Evolutionary conservation across 176 grass and related monocot species (phyloP), one percentile per base, ranked within the genome.

Genomic region (Carex myosuroides): DNA sequence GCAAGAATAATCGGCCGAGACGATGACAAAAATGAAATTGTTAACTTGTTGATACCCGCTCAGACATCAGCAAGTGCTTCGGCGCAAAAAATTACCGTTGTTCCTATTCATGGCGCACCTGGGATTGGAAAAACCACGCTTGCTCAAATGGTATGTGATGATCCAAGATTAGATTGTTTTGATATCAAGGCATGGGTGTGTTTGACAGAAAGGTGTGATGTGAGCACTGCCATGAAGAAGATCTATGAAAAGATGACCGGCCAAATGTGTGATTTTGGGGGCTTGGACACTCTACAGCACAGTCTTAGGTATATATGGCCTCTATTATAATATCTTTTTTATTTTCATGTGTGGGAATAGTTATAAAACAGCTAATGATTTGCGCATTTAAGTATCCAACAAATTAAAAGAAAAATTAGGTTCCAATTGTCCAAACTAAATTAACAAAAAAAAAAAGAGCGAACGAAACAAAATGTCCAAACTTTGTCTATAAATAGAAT

Each of bases 51-150:
- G 59, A 82, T 58, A 29, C 14, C 61, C 0, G 54, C 63, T 78
- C 7, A 20, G 59, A 21, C 5, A 60, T 53, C 20, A 4, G 20
- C 13, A 41, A 37, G n/a, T 16, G 30, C 8, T 6, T 52, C 67
- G 24, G 21, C 3, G 0, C 20, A 48, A 55, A 3, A 18, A 18
- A 54, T 76, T 1, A 67, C 84, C 1, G 87, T 89, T 13, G 78
- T 92, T 57, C 48, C 90, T 12, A 85, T 92, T 37, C 60, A 76
- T 4, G 90, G 87, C 1, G 73, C 11, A 0, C 74, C 84, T 1
- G 90, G 90, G 8, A 85, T 92, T 8, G 90, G 87, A 46, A 92
- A 92, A 80, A 92, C 90, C 14, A 84, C 64, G 6, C 74, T 92
- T 12, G 87, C 85, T 9, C 32, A 81, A 17, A 13, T 78, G 17